Percentiles rank a stretch among this genome's conserved stretches.
These are phyloP conservation scores for Diaporthe vexans DNA, from an alignment of 2,329 filamentous ascomycete genomes.

Conservation along the genomic window DNA sequence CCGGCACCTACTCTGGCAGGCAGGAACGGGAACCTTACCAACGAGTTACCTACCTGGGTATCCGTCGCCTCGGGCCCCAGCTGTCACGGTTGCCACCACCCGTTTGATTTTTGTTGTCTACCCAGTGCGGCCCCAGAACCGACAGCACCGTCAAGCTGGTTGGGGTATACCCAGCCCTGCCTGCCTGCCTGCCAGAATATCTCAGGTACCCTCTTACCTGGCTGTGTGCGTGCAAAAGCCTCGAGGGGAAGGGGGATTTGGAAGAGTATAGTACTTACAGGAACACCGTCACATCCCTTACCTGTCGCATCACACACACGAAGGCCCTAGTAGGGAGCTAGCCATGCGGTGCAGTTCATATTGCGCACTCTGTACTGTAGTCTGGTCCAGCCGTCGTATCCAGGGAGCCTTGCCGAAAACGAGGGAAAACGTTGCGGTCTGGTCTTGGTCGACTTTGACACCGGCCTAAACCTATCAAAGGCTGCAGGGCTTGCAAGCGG, in stretches of 20 bases:
- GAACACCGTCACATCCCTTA: conserved; percentile 12
- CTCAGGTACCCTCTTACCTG: background rate
- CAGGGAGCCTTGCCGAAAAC: conserved; percentile 33
- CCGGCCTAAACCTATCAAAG: conserved; percentile 34
- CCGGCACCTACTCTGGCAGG: conserved; percentile 13
- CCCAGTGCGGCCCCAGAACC: conserved; percentile 18
- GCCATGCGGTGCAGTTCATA: conserved; percentile 4
- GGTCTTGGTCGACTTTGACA: conserved; percentile 34
- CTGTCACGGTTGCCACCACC: conserved; percentile 19
- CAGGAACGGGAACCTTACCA: conserved; percentile 22
- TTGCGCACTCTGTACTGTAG: conserved; percentile 10
- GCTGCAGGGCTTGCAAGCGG: conserved; percentile 36
- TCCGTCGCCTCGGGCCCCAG: conserved; percentile 29
- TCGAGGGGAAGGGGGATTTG: background rate
- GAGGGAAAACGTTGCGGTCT: conserved; percentile 37
- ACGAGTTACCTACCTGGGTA: background rate
- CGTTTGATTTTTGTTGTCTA: background rate
- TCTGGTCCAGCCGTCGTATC: conserved; percentile 28
- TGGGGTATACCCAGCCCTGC: background rate
- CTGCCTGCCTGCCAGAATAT: background rate
- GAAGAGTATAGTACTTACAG: background rate
- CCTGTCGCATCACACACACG: conserved; percentile 3
- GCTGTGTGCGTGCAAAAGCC: background rate
- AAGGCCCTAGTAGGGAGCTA: background rate
- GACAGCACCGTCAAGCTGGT: conserved; percentile 10